Evolutionary conservation across 2,329 filamentous ascomycete genomes (phyloP).

Genomic region (Sclerotinia borealis): DNA sequence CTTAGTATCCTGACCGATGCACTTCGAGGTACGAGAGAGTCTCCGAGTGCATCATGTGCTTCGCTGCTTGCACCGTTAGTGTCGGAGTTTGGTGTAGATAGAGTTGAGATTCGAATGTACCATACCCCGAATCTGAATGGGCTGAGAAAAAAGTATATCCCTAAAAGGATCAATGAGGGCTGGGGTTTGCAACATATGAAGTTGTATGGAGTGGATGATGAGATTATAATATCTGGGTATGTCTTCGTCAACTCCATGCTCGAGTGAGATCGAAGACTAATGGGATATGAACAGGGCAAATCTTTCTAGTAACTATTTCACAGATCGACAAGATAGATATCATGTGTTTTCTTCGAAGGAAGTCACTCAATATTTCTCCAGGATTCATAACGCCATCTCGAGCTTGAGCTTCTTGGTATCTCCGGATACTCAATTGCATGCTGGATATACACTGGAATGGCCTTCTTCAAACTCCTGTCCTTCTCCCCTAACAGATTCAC

Average conservation of each 20-base stretch:
- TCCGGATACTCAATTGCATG: constrained; percentile 47
- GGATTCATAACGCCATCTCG: constrained; percentile 69
- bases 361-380: constrained; percentile 76
- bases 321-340: constrained; percentile 89
- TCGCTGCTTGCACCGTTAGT: constrained; percentile 83
- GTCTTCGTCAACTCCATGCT: constrained; percentile 15
- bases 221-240: constrained; percentile 87
- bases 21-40: constrained; percentile 84
- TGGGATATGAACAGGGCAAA: constrained; percentile 56
- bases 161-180: constrained; percentile 89
- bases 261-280: neutral
- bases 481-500: constrained; percentile 64
- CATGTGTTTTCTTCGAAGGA: constrained; percentile 78
- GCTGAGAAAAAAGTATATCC: constrained; percentile 73
- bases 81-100: constrained; percentile 71
- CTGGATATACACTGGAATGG: constrained; percentile 64
- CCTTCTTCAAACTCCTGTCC: constrained; percentile 67
- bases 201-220: constrained; percentile 90
- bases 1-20: constrained; percentile 90
- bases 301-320: constrained; percentile 89
- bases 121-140: constrained; percentile 95
- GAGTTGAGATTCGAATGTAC: constrained; percentile 94
- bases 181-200: constrained; percentile 99
- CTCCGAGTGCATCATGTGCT: constrained; percentile 77
- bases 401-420: constrained; percentile 76